Evolutionary conservation across 2,329 filamentous ascomycete genomes (phyloP).

Genomic region (Diaporthe velutina): DNA sequence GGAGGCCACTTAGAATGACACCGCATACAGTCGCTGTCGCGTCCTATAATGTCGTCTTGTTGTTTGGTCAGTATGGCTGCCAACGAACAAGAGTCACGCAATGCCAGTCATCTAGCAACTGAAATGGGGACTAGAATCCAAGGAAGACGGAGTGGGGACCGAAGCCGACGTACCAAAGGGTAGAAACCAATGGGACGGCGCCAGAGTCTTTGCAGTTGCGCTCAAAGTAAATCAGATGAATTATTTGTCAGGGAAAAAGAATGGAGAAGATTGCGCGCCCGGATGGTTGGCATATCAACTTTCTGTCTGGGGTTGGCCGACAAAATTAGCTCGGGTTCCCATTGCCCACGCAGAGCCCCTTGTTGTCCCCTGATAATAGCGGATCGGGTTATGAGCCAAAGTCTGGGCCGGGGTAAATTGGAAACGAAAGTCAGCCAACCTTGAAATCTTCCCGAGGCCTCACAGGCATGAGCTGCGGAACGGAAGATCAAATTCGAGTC

Average conservation of each 20-base stretch:
- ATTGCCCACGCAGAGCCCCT: conserved; percentile 24
- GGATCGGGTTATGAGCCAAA: conserved; percentile 19
- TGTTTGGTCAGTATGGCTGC: conserved; percentile 1
- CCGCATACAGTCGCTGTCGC: conserved; percentile 10
- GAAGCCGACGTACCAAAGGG: conserved; percentile 3
- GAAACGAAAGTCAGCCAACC: conserved; percentile 19
- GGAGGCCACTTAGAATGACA: neutral
- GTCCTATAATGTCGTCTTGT: neutral
- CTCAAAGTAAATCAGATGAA: conserved; percentile 14
- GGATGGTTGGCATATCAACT: conserved; percentile 18
- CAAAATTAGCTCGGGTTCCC: conserved; percentile 29
- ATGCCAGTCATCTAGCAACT: neutral
- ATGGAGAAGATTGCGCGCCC: neutral
- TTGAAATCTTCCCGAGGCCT: conserved; percentile 23
- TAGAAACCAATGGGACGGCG: neutral
- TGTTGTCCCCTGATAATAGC: conserved; percentile 32
- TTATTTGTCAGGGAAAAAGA: neutral
- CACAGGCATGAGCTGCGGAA: conserved; percentile 17
- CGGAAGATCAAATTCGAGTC: conserved; percentile 25
- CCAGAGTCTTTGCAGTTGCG: neutral
- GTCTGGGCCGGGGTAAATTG: conserved; percentile 20
- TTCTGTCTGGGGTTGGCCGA: conserved; percentile 7
- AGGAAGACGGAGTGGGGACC: neutral
- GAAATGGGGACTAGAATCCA: neutral
- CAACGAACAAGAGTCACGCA: neutral